These are phyloP conservation scores for Cryptosporidium muris DNA, from an alignment of 169 alveolate species.

Conservation along the genomic window DNA sequence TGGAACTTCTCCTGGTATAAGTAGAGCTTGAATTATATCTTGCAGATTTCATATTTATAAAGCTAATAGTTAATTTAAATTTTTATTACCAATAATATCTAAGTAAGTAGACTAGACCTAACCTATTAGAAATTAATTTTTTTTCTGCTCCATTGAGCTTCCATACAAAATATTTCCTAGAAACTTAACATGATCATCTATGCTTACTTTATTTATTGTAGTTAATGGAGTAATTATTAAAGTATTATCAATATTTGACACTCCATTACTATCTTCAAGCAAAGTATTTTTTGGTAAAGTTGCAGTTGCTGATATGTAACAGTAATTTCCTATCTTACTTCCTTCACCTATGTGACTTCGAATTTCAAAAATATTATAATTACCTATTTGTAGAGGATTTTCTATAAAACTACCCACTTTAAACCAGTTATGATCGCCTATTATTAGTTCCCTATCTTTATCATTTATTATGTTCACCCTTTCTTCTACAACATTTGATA, in stretches of 20 bases:
- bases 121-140: neutral
- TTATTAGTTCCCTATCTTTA: neutral
- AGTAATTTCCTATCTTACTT: constrained; percentile 16
- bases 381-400: constrained; percentile 10
- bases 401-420: constrained; percentile 19
- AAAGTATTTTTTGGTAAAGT: constrained; percentile 3
- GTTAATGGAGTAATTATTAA: neutral
- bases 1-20: too few relatives aligned
- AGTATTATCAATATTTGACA: constrained; percentile 3
- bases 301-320: constrained; percentile 15
- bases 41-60: too few relatives aligned
- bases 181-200: constrained; percentile 43
- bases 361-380: constrained; percentile 54
- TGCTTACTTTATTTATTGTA: neutral
- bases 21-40: too few relatives aligned
- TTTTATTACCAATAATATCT: too few relatives aligned
- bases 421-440: constrained; percentile 62
- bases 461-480: constrained; percentile 30
- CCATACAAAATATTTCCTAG: constrained; percentile 55
- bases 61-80: too few relatives aligned
- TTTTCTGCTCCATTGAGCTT: constrained; percentile 59
- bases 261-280: neutral
- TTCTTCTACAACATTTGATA: constrained; percentile 37
- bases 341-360: constrained; percentile 6
- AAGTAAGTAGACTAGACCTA: too few relatives aligned